Percentiles rank a stretch among this genome's conserved stretches.
Evolutionary conservation across 2,329 filamentous ascomycete species (phyloP).

Genomic region (Talaromyces sp.): DNA sequence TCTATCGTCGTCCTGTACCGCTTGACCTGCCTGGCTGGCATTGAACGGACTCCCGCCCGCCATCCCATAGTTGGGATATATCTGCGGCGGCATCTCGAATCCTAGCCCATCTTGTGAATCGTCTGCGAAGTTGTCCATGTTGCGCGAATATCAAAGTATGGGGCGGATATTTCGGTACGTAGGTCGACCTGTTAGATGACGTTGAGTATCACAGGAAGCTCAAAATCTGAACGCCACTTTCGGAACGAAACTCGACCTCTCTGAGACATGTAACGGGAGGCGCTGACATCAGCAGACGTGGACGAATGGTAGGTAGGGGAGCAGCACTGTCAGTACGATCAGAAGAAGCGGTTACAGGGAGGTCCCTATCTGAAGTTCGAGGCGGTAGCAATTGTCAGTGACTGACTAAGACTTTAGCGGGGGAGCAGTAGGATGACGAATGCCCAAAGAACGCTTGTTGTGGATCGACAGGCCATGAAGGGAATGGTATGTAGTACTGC

Average conservation of each 20-base stretch:
- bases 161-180: neutral
- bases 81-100: slow-evolving; percentile 54
- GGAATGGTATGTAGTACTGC: neutral
- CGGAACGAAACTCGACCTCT: slow-evolving; percentile 1
- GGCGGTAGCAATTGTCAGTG: neutral
- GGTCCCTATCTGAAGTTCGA: neutral
- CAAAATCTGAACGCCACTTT: slow-evolving; percentile 2
- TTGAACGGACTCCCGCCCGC: slow-evolving; percentile 57
- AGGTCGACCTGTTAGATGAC: slow-evolving; percentile 4
- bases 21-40: slow-evolving; percentile 42
- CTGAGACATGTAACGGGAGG: neutral
- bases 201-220: neutral
- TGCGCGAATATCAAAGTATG: neutral
- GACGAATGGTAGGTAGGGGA: neutral
- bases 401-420: neutral
- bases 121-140: slow-evolving; percentile 38
- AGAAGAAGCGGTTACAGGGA: neutral
- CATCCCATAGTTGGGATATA: slow-evolving; percentile 62
- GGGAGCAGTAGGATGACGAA: neutral
- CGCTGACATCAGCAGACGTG: slow-evolving; percentile 18
- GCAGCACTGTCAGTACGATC: neutral
- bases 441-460: slow-evolving; percentile 14
- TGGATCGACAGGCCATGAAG: slow-evolving; percentile 14
- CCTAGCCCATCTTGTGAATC: slow-evolving; percentile 35
- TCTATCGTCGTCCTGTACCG: slow-evolving; percentile 48